Conservation (phyloP, 179 eudicot species). For the Silene coronaria region DNA sequence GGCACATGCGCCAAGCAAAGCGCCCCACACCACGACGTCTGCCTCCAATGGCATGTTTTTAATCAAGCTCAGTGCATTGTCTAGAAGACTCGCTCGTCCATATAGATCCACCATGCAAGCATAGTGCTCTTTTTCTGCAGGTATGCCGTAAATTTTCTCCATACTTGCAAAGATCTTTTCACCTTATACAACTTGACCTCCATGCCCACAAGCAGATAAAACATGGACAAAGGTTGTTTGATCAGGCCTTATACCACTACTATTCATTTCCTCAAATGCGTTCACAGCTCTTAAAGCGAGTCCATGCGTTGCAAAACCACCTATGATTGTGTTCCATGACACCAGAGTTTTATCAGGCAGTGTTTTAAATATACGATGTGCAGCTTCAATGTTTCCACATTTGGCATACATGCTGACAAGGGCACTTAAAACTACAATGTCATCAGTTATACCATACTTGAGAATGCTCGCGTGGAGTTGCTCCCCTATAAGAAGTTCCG, state of each 20-base stretch:
- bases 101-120: conserved; percentile 74
- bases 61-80: conserved; percentile 50
- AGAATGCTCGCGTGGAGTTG: conserved; percentile 51
- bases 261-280: conserved; percentile 48
- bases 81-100: conserved; percentile 59
- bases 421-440: conserved; percentile 47
- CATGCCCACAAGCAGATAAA: conserved; percentile 63
- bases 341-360: conserved; percentile 37
- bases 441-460: conserved; percentile 42
- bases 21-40: conserved; percentile 74
- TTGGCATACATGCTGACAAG: conserved; percentile 73
- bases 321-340: conserved; percentile 66
- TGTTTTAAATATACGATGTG: conserved; percentile 40
- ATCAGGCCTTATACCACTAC: conserved; percentile 46
- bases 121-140: conserved; percentile 54
- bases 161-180: conserved; percentile 44
- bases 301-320: conserved; percentile 58
- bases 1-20: conserved; percentile 67
- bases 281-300: conserved; percentile 49
- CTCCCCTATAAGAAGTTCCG: conserved; percentile 45
- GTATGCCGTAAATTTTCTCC: conserved; percentile 34
- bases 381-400: conserved; percentile 67
- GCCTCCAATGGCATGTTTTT: conserved; percentile 57
- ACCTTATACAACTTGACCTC: conserved; percentile 58
- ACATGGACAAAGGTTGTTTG: conserved; percentile 53